phyloP scores from a whole-genome alignment of 2,329 filamentous ascomycete species.

The Ciborinia camelliae region DNA sequence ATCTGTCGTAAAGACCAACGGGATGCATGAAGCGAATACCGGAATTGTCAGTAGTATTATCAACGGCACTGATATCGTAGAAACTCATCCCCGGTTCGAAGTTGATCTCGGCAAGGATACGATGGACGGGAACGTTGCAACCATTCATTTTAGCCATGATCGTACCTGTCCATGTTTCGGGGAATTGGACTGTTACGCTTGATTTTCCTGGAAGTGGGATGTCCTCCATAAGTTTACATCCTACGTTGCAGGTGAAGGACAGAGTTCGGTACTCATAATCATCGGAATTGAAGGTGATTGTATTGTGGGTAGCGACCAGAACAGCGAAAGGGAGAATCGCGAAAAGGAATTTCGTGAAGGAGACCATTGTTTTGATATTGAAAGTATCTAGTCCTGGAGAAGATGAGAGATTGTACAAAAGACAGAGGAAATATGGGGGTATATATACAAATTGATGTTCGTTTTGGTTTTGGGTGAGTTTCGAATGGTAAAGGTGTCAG shows the following conservation, averaged over 20 bases:
- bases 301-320: not conserved
- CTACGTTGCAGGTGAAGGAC: not conserved
- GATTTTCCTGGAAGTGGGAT: not conserved
- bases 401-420: too few relatives aligned
- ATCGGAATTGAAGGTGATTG: not conserved
- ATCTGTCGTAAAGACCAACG: not conserved
- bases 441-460: too few relatives aligned
- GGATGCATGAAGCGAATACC: not conserved
- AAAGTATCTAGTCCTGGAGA: not conserved
- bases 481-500: too few relatives aligned
- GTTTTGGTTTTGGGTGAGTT: too few relatives aligned
- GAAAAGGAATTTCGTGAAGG: fast-evolving
- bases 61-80: slow-evolving; percentile 10
- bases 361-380: not conserved
- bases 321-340: fast-evolving
- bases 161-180: not conserved
- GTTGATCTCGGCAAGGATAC: not conserved
- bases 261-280: not conserved
- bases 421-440: too few relatives aligned
- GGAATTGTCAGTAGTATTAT: slow-evolving; percentile 6
- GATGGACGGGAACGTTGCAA: not conserved
- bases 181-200: not conserved
- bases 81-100: not conserved
- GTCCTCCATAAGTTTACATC: not conserved
- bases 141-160: not conserved